phyloP scores from a whole-genome alignment of 2,329 filamentous ascomycete genomes.

The Macrophomina tecta region DNA sequence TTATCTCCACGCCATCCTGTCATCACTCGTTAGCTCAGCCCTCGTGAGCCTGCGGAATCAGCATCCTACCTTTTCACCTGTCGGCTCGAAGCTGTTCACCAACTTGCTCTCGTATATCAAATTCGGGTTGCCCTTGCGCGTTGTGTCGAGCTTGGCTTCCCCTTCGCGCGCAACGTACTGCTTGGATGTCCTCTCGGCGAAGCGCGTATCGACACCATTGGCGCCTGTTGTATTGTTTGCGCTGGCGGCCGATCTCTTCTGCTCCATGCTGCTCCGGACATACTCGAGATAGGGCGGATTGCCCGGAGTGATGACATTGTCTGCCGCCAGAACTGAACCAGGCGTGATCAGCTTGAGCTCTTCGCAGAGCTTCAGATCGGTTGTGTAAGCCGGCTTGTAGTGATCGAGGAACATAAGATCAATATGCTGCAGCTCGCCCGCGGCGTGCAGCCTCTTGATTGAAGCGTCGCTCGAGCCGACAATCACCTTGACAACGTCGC shows the following conservation, averaged over 20 bases:
- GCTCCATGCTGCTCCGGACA: conserved; percentile 66
- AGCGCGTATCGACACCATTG: conserved; percentile 43
- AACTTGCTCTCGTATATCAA: conserved; percentile 70
- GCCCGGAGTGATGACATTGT: conserved; percentile 75
- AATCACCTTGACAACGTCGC: conserved; percentile 71
- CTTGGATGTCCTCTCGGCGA: conserved; percentile 54
- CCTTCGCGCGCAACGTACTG: conserved; percentile 57
- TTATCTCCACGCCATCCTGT: conserved; percentile 72
- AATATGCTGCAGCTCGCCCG: conserved; percentile 62
- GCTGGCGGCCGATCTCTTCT: conserved; percentile 60
- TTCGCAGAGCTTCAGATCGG: conserved; percentile 79
- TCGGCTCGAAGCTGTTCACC: conserved; percentile 70
- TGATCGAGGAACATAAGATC: conserved; percentile 83
- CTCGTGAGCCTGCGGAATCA: neutral
- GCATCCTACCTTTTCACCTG: conserved; percentile 65
- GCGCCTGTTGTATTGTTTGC: conserved; percentile 38
- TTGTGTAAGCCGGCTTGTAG: conserved; percentile 76
- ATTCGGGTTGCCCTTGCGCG: conserved; percentile 64
- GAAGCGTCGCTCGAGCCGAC: conserved; percentile 73
- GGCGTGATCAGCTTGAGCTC: conserved; percentile 67
- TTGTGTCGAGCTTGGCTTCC: conserved; percentile 50
- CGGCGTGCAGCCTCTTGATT: conserved; percentile 63
- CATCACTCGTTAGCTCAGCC: conserved; percentile 25
- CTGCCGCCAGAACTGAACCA: conserved; percentile 69
- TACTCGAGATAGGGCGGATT: conserved; percentile 75